Base-by-base conservation (phyloP, 768 basidiomycete genomes). In the Russula sp. region DNA sequence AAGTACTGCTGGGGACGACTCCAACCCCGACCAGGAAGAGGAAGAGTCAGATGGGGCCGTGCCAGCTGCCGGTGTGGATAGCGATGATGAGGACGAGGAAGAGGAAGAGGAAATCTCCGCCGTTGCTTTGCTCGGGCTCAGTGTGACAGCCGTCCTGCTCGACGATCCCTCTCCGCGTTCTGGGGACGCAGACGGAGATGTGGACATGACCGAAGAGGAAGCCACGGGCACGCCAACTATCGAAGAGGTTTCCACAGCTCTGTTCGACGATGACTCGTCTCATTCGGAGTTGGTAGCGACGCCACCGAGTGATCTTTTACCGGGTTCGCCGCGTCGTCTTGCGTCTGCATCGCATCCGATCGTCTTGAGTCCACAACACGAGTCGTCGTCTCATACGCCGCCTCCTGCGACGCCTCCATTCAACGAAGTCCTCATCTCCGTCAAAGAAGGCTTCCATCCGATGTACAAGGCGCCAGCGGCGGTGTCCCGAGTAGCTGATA, bases 51-150 rank as follows among this genome's bases (percentile, higher is more conserved):
- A 73, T 1, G 72, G 71, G 10, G 71, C 66, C 16, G 70, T 27
- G 31, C 50, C 48, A 16, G 56, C 10, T 52, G 64, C 22, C 11
- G 72, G 73, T 32, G 74, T 71, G n/a, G 70, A 68, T 0, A 72
- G 70, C 18, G 72, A 75, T 32, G 78, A 81, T 57, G 78, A 79
- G 7, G 76, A 73, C 6, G 66, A 57, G 35, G 78, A 79, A 10
- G 76, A 73, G 4, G 58, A 49, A 10, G 76, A 72, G 1, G 59
- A 45, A 5, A 32, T 32, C 2, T 57, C 64, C 14, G 65, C 48
- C 2, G 39, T 54, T 6, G 54, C 54, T 18, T 52, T 64, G 37
- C 63, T 64, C n/a, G 63, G 59, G 14, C n/a, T 32, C 14, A 16
- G 37, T 55, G 34, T 27, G n/a, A 49, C 57, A 22, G 31, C 57